Base-by-base conservation (phyloP, 331 rosid genomes). In the Quercus tomentella region DNA sequence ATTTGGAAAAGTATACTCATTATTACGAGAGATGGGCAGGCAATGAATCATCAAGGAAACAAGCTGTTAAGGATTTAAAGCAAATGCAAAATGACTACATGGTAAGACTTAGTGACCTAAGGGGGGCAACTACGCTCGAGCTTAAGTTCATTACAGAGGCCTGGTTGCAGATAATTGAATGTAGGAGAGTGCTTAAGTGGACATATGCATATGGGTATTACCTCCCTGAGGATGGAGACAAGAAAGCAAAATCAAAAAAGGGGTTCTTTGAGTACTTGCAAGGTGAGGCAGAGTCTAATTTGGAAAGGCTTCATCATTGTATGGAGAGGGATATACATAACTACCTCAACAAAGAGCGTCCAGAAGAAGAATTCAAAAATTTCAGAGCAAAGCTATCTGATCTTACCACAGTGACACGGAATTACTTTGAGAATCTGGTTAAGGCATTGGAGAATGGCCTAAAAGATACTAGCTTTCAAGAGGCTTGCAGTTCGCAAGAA, bases 101-200 rank as follows among this genome's bases (percentile, higher is more conserved):
- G 91, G 93, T 89, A 82, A 86, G 75, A 84, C 89, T 93, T 14
- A 80, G 89, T 51, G 82, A 84, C 62, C 31, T 31, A 10, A 86
- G 84, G 74, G 83, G 89, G 77, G 85, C 87, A 68, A 85, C 89
- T 12, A 86, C 78, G 79, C 80, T 91, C 10, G 85, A 86, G 76
- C 86, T 89, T 1, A 83, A 84, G 84, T 89, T 93, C 85, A 83
- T 89, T 76, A 80, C 89, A 1, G 89, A 85, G 63, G 98, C 96
- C 16, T 92, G 97, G 97, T 77, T 76, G 75, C 88, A 90, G 94
- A 92, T 92, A 74, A 81, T 94, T 49, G 93, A 92, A 69, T 89
- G 96, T 75, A 87, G 97, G 76, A 84, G 94, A 72, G 92, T 92
- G 74, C 84, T 94, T 83, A 88, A 88, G 79, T 94, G 98, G 98